Base-by-base conservation (phyloP, 2,329 filamentous ascomycete genomes). In the Lachnellula willkommii region DNA sequence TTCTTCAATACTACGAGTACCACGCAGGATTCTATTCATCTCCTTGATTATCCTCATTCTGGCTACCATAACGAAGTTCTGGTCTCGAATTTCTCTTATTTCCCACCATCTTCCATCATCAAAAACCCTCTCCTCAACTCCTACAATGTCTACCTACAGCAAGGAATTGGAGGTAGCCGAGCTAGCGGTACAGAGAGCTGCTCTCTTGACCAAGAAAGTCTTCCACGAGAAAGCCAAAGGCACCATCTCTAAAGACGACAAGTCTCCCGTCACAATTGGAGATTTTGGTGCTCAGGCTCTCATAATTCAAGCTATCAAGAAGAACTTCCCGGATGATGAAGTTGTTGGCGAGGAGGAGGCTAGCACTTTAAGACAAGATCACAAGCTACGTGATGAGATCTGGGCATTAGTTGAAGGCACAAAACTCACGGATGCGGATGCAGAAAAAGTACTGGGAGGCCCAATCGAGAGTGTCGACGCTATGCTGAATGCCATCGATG, bases 281-380 rank as follows among this genome's bases (percentile, higher is more conserved):
- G 94, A 99, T 76, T 97, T 96, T 72, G 94, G 94, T 69, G 95
- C 94, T 39, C 94, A 99, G 77, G 92, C 94, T 35, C 83, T 99
- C 63, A 96, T 99, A 74, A 96, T 97, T 69, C 81, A 86, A 55
- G 93, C 93, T 28, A 86, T 99, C 64, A 86, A 87, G 73, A 83
- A 89, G 74, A 90, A 88, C 74, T 99, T 99, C 77, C 94, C 94
- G 17, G 70, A 84, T 37, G 94, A 99, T 70, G 87, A 90, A 72
- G 89, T 99, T 61, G 90, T 99, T 43, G 94, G 89, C 64, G 94
- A 99, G 74, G 94, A 99, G 74, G 94, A 99, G 74, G 89, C 93
- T 7, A 84, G 83, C 58, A 81, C 87, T 65, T 81, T 99, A 58
- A 84, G 89, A 54, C 78, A 85, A 54, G 86, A 97, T 64, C 75